Evolutionary conservation across 768 basidiomycete genomes (phyloP).

Genomic region (Tylopilus subfusipes): DNA sequence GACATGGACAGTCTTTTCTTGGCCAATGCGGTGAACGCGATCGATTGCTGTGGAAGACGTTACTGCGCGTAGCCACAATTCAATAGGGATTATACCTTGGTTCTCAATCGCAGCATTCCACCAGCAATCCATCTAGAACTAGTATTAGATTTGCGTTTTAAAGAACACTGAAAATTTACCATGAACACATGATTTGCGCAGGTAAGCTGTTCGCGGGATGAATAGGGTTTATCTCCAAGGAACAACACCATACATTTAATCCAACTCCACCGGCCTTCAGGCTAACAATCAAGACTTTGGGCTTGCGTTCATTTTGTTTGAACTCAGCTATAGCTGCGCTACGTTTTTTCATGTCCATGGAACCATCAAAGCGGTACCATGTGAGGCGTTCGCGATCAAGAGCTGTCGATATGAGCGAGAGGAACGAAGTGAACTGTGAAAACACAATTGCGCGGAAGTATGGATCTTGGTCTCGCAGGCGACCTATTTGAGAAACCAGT

Average conservation of each 20-base stretch:
- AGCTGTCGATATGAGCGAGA: conserved; percentile 73
- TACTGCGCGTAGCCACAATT: neutral
- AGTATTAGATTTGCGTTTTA: neutral
- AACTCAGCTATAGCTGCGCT: conserved; percentile 75
- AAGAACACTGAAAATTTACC: conserved; percentile 40
- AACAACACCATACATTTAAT: conserved; percentile 56
- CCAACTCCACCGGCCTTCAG: conserved; percentile 93
- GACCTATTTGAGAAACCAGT: conserved; percentile 36
- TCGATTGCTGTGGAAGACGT: conserved; percentile 62
- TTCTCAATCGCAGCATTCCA: conserved; percentile 85
- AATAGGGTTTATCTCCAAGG: neutral
- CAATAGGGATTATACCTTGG: conserved; percentile 50
- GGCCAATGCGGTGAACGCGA: conserved; percentile 81
- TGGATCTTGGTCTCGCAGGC: conserved; percentile 67
- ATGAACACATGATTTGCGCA: conserved; percentile 84
- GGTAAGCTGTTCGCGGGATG: conserved; percentile 49
- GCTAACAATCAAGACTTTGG: conserved; percentile 75
- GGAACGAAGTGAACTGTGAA: conserved; percentile 85
- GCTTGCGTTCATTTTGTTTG: conserved; percentile 60
- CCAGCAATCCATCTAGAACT: conserved; percentile 82
- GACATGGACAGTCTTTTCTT: conserved; percentile 77
- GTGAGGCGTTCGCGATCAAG: conserved; percentile 66
- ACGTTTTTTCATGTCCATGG: conserved; percentile 84
- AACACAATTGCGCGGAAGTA: conserved; percentile 83
- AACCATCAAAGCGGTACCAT: conserved; percentile 85